Conservation (phyloP, 1,284 basidiomycete genomes). For the Rugiboletus extremiorientalis region DNA sequence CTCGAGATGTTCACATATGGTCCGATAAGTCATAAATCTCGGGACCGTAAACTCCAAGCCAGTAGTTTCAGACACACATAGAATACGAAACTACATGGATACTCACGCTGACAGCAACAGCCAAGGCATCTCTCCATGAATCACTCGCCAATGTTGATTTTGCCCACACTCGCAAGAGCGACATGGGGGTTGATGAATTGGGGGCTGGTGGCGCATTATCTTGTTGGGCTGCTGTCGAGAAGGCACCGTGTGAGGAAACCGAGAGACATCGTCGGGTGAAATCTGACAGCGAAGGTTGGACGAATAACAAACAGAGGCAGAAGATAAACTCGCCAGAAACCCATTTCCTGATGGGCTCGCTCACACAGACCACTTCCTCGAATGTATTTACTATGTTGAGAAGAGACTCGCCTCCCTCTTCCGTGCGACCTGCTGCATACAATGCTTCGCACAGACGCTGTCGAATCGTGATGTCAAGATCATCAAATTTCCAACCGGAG, state of each 20-base stretch:
- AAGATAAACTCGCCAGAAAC: background rate
- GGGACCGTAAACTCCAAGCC: background rate
- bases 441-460: background rate
- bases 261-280: background rate
- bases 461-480: background rate
- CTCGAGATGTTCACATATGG: background rate
- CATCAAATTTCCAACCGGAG: background rate
- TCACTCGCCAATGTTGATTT: background rate
- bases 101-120: background rate
- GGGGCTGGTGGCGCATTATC: no score
- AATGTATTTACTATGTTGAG: background rate
- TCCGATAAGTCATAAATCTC: background rate
- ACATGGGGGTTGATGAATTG: accelerated
- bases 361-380: background rate
- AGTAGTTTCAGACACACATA: background rate
- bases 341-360: background rate
- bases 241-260: no score
- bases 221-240: no score
- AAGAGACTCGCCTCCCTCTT: background rate
- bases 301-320: accelerated
- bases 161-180: background rate
- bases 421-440: background rate
- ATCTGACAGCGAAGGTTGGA: background rate
- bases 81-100: no score
- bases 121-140: background rate